Evolutionary conservation across 768 basidiomycete genomes (phyloP).

Genomic region (Aureoboletus auriporus): DNA sequence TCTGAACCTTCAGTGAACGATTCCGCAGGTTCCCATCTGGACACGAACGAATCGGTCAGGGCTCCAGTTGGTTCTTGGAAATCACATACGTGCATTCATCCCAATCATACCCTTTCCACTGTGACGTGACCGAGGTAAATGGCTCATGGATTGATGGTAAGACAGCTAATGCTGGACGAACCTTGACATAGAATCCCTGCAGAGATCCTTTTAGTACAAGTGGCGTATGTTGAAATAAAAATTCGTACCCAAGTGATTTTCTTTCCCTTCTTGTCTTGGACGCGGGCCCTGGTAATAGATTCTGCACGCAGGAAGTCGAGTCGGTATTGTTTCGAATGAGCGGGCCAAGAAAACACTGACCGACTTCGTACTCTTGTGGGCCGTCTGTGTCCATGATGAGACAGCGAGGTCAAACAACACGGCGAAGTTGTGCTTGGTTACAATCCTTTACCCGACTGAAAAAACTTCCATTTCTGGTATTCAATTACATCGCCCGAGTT

Average conservation of each 20-base stretch:
- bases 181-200: slow-evolving; percentile 59
- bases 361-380: slow-evolving; percentile 61
- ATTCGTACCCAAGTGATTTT: slow-evolving; percentile 48
- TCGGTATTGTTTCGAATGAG: not conserved
- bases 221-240: not conserved
- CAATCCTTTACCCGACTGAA: slow-evolving; percentile 10
- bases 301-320: slow-evolving; percentile 34
- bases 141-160: not conserved
- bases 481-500: not conserved
- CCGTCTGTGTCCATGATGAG: slow-evolving; percentile 17
- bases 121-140: slow-evolving; percentile 4
- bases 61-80: not conserved
- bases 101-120: slow-evolving; percentile 62
- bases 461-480: slow-evolving; percentile 14
- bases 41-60: slow-evolving; percentile 5
- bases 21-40: slow-evolving; percentile 64
- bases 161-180: slow-evolving; percentile 26
- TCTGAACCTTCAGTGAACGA: slow-evolving; percentile 57
- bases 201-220: slow-evolving; percentile 14
- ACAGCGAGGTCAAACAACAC: no score
- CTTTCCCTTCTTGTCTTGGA: slow-evolving; percentile 42
- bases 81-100: slow-evolving; percentile 56
- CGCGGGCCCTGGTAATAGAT: slow-evolving; percentile 48
- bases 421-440: not conserved
- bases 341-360: slow-evolving; percentile 35